Evolutionary conservation across 257 asterid species (phyloP).

Genomic region (Cynanchum wilfordii): DNA sequence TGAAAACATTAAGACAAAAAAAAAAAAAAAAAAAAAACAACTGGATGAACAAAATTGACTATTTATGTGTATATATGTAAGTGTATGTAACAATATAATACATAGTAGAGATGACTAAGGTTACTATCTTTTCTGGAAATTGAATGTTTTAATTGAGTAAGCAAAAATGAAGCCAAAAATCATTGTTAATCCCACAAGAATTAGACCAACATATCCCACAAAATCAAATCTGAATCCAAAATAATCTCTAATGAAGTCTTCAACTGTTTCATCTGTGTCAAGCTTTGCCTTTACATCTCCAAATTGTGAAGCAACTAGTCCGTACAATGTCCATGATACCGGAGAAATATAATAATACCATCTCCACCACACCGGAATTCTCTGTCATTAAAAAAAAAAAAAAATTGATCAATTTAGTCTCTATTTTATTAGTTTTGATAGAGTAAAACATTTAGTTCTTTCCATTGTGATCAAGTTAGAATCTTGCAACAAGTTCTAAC

Average conservation of each 20-base stretch:
- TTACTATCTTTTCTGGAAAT: constrained; percentile 59
- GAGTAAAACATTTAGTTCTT: too few relatives aligned
- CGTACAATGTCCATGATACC: constrained; percentile 18
- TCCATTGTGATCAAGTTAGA: too few relatives aligned
- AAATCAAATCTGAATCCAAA: constrained; percentile 53
- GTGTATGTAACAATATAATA: background rate
- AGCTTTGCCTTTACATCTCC: constrained; percentile 15
- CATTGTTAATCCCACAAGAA: constrained; percentile 39
- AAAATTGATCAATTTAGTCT: too few relatives aligned
- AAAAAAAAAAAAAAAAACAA: too few relatives aligned
- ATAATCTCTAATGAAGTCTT: constrained; percentile 42
- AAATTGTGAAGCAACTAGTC: constrained; percentile 18
- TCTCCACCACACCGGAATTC: constrained; percentile 25
- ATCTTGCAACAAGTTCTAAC: too few relatives aligned
- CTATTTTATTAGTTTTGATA: too few relatives aligned
- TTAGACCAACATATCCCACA: constrained; percentile 49
- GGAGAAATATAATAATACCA: constrained; percentile 20
- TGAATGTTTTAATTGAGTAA: constrained; percentile 53
- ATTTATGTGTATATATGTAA: background rate
- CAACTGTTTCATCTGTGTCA: constrained; percentile 44
- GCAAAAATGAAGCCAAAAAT: constrained; percentile 60
- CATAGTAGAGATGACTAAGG: background rate
- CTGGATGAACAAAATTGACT: too few relatives aligned
- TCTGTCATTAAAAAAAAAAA: too few relatives aligned
- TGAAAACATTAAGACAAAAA: too few relatives aligned